phyloP scores from a whole-genome alignment of 2,329 filamentous ascomycete genomes.

The Arthroderma sp. region DNA sequence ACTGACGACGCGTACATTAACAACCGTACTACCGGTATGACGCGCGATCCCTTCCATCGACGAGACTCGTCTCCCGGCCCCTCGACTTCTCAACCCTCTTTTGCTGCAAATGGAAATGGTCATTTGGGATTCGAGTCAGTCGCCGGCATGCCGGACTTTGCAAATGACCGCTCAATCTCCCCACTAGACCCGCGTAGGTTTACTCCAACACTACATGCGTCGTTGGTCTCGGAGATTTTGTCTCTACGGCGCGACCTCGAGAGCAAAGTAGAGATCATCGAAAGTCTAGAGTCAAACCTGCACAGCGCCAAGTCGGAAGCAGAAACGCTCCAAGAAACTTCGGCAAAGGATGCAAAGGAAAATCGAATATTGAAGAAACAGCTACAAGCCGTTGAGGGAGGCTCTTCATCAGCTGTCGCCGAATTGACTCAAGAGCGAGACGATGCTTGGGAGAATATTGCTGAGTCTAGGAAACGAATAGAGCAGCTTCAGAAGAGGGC shows the following conservation, averaged over 20 bases:
- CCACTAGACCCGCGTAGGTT: conserved; percentile 82
- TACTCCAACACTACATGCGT: conserved; percentile 88
- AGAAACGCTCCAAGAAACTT: conserved; percentile 51
- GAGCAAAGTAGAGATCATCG: conserved; percentile 74
- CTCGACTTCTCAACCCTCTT: conserved; percentile 47
- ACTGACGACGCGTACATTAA: too few relatives aligned
- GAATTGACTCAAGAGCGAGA: conserved; percentile 79
- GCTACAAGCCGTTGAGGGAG: conserved; percentile 72
- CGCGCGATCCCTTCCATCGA: too few relatives aligned
- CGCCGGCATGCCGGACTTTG: conserved; percentile 22
- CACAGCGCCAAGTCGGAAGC: conserved; percentile 61
- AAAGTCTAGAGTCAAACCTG: conserved; percentile 64
- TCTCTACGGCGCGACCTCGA: conserved; percentile 78
- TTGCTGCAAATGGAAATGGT: conserved; percentile 29
- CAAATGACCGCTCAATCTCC: conserved; percentile 52
- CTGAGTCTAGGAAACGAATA: conserved; percentile 63
- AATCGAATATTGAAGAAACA: conserved; percentile 70
- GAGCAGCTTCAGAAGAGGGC: conserved; percentile 66
- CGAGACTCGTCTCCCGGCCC: conserved; percentile 50
- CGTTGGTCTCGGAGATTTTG: conserved; percentile 86
- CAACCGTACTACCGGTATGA: too few relatives aligned
- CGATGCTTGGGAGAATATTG: conserved; percentile 57
- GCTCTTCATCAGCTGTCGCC: conserved; percentile 70
- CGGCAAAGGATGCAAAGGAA: conserved; percentile 58
- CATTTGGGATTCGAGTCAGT: conserved; percentile 26